These are phyloP conservation scores for Lotmaria passim DNA, from an alignment of 208 protist genomes.

Conservation along the genomic window DNA sequence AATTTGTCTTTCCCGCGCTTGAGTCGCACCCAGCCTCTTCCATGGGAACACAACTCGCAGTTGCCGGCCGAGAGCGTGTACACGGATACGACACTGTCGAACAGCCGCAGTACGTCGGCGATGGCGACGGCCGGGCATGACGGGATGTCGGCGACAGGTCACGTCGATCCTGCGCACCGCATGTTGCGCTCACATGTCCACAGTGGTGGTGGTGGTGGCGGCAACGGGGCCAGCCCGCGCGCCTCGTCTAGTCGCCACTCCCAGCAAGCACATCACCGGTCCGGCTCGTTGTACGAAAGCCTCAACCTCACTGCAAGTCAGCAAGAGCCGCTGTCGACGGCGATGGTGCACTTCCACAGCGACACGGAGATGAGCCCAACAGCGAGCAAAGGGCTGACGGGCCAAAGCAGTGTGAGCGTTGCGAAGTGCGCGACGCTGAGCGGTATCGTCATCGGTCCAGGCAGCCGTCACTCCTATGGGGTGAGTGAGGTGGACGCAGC, in stretches of 20 bases:
- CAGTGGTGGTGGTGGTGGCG: too few species aligned
- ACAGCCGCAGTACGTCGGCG: constrained; percentile 1
- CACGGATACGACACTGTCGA: not conserved
- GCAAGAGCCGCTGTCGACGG: not conserved
- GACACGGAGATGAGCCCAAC: not conserved
- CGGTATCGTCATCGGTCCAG: not conserved
- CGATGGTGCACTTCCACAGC: constrained; percentile 4
- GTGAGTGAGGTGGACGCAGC: constrained; percentile 3
- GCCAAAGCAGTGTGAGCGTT: not conserved
- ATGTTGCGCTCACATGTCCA: not conserved
- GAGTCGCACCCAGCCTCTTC: constrained; percentile 2
- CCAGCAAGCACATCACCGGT: not conserved
- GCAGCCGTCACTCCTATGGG: constrained; percentile 11
- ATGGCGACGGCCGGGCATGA: not conserved
- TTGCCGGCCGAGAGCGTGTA: not conserved
- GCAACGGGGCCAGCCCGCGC: not conserved
- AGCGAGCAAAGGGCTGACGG: not conserved
- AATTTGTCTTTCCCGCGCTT: constrained; percentile 3
- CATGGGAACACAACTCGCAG: constrained; percentile 19
- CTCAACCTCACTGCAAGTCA: not conserved
- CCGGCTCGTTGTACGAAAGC: constrained; percentile 7
- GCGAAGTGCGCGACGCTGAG: constrained; percentile 3
- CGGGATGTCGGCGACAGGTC: not conserved
- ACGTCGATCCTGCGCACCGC: constrained; percentile 4
- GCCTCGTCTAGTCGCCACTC: not conserved